These are phyloP conservation scores for Populus hybrid DNA, from an alignment of 441 rosid genomes.

Conservation along the genomic window DNA sequence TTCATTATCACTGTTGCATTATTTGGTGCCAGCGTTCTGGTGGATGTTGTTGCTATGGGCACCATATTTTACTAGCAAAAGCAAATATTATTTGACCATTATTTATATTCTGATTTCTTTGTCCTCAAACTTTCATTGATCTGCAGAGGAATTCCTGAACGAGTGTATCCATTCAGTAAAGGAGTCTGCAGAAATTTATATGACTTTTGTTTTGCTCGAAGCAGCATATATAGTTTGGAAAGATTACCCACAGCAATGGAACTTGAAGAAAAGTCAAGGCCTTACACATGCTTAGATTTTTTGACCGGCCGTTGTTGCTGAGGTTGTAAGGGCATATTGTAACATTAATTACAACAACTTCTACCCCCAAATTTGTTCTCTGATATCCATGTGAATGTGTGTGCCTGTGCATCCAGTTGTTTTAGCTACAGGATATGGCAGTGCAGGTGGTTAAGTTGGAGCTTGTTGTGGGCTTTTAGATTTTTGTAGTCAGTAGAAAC, in stretches of 20 bases:
- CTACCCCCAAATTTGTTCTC: background rate
- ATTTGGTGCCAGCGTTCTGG: background rate
- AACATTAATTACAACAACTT: background rate
- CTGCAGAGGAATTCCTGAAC: conserved; percentile 77
- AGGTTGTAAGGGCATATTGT: background rate
- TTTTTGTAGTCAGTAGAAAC: background rate
- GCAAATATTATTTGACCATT: background rate
- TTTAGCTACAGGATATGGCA: background rate
- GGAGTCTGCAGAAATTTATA: conserved; percentile 33
- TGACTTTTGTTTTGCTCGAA: conserved; percentile 51
- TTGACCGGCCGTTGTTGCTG: conserved; percentile 88
- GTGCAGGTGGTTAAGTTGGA: background rate
- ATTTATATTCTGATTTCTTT: background rate
- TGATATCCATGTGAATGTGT: background rate
- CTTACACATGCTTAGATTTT: conserved; percentile 68
- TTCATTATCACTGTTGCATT: background rate
- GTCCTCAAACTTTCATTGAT: background rate
- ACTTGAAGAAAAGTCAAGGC: conserved; percentile 69
- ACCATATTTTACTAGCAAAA: too few species aligned
- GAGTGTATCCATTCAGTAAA: too few species aligned
- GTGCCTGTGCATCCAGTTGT: background rate
- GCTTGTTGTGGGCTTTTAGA: background rate
- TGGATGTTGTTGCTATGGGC: background rate
- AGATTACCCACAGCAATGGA: conserved; percentile 55
- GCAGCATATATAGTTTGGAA: conserved; percentile 50